These are phyloP conservation scores for Pythium brassicae DNA, from an alignment of 352 stramenopile genomes.

Conservation along the genomic window DNA sequence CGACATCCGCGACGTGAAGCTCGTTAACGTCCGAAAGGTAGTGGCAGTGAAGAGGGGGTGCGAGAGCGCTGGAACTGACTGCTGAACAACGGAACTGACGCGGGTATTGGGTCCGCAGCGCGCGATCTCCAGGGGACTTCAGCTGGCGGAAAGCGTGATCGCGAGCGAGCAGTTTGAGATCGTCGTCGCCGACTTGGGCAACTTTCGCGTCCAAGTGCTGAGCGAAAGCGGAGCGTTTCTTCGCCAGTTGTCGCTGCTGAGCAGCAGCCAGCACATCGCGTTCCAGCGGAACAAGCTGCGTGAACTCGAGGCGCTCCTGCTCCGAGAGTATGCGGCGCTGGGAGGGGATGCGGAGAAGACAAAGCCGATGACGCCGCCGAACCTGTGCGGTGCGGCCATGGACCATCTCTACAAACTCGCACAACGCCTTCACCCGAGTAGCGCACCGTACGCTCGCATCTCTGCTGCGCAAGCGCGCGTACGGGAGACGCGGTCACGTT, in stretches of 20 bases:
- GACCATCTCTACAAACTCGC: slow-evolving; percentile 28
- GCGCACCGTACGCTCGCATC: slow-evolving; percentile 29
- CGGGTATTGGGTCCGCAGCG: slow-evolving; percentile 13
- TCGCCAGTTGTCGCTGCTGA: slow-evolving; percentile 45
- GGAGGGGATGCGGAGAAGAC: not conserved
- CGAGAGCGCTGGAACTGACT: not conserved
- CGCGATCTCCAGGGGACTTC: slow-evolving; percentile 33
- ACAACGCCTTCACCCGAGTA: slow-evolving; percentile 36
- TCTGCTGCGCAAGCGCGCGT: slow-evolving; percentile 24
- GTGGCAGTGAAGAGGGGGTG: not conserved
- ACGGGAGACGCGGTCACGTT: slow-evolving; percentile 21
- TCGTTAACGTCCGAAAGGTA: slow-evolving; percentile 65
- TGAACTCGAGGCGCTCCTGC: slow-evolving; percentile 17
- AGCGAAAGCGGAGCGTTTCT: slow-evolving; percentile 50
- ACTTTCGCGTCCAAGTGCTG: slow-evolving; percentile 69
- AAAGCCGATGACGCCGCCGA: slow-evolving; percentile 8
- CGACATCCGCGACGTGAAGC: slow-evolving; percentile 45
- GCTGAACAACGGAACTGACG: not conserved
- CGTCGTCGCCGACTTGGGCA: slow-evolving; percentile 57
- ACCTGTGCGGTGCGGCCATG: slow-evolving; percentile 26
- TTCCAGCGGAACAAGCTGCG: slow-evolving; percentile 37
- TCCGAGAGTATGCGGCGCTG: slow-evolving; percentile 29
- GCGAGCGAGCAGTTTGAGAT: slow-evolving; percentile 70
- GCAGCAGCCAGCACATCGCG: slow-evolving; percentile 29
- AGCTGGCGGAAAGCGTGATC: slow-evolving; percentile 24